Evolutionary conservation across 129 eudicot species (phyloP).

Genomic region (Arctium minus): DNA sequence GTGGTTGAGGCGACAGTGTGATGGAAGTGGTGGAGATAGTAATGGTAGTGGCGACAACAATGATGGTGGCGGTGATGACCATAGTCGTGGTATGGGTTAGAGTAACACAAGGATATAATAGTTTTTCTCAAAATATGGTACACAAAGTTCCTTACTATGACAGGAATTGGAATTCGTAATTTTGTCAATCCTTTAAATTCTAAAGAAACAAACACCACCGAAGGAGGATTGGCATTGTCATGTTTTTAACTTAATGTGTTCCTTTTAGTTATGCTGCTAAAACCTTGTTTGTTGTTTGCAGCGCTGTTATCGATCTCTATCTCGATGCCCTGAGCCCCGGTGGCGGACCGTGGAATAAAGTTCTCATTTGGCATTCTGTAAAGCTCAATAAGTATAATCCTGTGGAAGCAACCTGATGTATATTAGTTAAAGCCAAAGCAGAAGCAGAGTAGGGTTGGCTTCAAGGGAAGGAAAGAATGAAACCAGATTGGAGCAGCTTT

Average conservation of each 20-base stretch:
- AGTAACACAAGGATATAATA: no score
- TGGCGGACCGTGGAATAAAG: neutral
- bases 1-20: no score
- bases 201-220: no score
- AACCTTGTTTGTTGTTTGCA: constrained; percentile 6
- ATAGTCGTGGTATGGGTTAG: no score
- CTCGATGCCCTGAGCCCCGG: no score
- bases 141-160: no score
- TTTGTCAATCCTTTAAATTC: no score
- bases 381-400: neutral
- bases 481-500: neutral
- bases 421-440: neutral
- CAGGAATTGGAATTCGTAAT: no score
- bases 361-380: constrained; percentile 18
- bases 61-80: no score
- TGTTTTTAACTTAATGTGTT: neutral
- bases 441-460: neutral
- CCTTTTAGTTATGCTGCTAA: neutral
- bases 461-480: neutral
- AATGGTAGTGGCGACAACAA: no score
- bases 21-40: no score
- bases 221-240: neutral
- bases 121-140: no score
- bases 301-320: neutral
- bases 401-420: neutral